phyloP scores from a whole-genome alignment of 2,329 filamentous ascomycete species.

The Aaosphaeria pasadenensis region DNA sequence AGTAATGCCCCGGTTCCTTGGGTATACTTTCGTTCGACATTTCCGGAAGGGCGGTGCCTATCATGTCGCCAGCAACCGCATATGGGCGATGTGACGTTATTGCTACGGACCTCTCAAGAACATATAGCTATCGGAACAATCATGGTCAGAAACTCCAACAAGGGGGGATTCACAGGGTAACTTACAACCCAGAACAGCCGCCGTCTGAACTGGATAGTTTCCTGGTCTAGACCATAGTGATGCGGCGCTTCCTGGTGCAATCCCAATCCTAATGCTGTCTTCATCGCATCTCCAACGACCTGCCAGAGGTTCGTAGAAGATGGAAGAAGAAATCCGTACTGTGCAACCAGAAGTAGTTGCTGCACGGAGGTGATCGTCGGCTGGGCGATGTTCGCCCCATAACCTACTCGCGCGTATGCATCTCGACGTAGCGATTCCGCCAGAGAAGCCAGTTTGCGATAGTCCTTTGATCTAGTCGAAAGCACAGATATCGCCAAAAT shows the following conservation, averaged over 20 bases:
- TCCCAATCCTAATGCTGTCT: background rate
- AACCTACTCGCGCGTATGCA: background rate
- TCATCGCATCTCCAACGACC: background rate
- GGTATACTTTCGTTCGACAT: background rate
- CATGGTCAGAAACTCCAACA: too few relatives aligned
- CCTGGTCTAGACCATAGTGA: background rate
- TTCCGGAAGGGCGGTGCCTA: background rate
- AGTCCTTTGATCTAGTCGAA: background rate
- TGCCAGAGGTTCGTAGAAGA: background rate
- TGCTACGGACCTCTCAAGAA: background rate
- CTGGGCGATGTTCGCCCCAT: background rate
- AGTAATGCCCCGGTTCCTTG: background rate
- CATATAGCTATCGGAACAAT: background rate
- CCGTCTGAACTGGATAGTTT: background rate
- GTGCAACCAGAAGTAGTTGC: background rate
- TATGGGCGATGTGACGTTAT: background rate
- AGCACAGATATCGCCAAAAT: background rate
- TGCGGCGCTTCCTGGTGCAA: background rate
- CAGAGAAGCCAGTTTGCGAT: background rate
- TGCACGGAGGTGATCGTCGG: background rate
- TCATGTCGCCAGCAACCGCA: background rate
- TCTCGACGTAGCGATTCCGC: background rate
- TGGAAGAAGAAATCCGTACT: background rate
- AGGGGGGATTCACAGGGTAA: background rate
- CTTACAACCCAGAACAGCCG: background rate